These are phyloP conservation scores for Diaporthe sp. DNA, from an alignment of 2,329 filamentous ascomycete species.

Conservation along the genomic window DNA sequence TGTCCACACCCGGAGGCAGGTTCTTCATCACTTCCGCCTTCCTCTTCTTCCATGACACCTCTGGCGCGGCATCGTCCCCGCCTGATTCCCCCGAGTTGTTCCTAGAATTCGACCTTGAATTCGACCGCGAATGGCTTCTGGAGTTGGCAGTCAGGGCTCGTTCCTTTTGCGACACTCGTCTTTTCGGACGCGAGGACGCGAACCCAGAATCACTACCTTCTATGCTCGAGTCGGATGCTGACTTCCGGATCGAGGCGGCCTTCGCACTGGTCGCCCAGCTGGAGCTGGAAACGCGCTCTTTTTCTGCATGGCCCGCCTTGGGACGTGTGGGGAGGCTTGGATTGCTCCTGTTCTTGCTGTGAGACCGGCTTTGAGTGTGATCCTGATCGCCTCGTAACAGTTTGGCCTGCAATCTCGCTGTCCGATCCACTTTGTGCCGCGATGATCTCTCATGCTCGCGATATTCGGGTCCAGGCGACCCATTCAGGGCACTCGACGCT, in stretches of 20 bases:
- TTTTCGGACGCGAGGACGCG: slow-evolving; percentile 29
- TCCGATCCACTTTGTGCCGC: slow-evolving; percentile 26
- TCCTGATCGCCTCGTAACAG: slow-evolving; percentile 36
- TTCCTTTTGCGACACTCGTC: slow-evolving; percentile 38
- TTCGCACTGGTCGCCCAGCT: slow-evolving; percentile 29
- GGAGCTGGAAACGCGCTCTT: slow-evolving; percentile 33
- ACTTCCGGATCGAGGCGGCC: slow-evolving; percentile 31
- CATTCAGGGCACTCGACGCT: slow-evolving; percentile 67
- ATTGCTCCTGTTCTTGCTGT: slow-evolving; percentile 45
- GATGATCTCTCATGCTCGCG: slow-evolving; percentile 41
- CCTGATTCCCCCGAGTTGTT: slow-evolving; percentile 54
- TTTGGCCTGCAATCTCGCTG: slow-evolving; percentile 23
- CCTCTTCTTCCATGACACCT: slow-evolving; percentile 71
- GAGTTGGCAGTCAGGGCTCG: slow-evolving; percentile 9
- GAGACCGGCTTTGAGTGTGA: slow-evolving; percentile 42
- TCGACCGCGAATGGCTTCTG: slow-evolving; percentile 25
- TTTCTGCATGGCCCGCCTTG: slow-evolving; percentile 40
- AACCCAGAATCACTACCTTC: slow-evolving; percentile 38
- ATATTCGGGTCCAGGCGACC: slow-evolving; percentile 47
- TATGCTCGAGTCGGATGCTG: slow-evolving; percentile 38
- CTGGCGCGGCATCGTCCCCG: slow-evolving; percentile 56
- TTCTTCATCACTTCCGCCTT: slow-evolving; percentile 79
- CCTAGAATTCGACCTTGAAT: slow-evolving; percentile 38
- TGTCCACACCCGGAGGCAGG: slow-evolving; percentile 86
- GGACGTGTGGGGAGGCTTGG: slow-evolving; percentile 42